Conservation (phyloP, 441 rosid genomes). For the Jatropha podagrica region DNA sequence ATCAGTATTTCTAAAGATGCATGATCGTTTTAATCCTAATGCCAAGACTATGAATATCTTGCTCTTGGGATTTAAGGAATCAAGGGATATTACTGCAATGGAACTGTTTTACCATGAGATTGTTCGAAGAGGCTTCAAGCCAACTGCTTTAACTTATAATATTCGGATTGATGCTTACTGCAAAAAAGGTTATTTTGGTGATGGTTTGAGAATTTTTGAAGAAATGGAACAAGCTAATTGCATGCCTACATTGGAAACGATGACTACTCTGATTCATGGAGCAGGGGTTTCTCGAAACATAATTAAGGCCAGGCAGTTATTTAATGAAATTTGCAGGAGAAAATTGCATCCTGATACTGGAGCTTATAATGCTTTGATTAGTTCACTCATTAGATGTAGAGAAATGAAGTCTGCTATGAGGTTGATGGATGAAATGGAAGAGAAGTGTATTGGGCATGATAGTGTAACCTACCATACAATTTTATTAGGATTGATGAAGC, state of each 20-base stretch:
- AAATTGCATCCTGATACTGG: slow-evolving; percentile 56
- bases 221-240: slow-evolving; percentile 56
- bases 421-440: slow-evolving; percentile 78
- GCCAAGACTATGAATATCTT: slow-evolving; percentile 77
- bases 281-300: slow-evolving; percentile 59
- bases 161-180: slow-evolving; percentile 79
- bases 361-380: slow-evolving; percentile 77
- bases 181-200: slow-evolving; percentile 62
- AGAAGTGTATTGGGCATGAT: slow-evolving; percentile 48
- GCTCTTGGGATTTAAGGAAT: slow-evolving; percentile 80
- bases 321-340: slow-evolving; percentile 62
- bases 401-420: slow-evolving; percentile 51
- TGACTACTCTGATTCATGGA: slow-evolving; percentile 84
- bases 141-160: slow-evolving; percentile 53
- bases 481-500: slow-evolving; percentile 66
- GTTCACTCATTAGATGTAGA: slow-evolving; percentile 45
- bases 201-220: slow-evolving; percentile 68
- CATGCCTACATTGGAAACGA: slow-evolving; percentile 48
- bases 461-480: slow-evolving; percentile 62
- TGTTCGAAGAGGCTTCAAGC: slow-evolving; percentile 66
- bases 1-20: slow-evolving; percentile 60
- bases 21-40: slow-evolving; percentile 51
- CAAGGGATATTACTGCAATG: slow-evolving; percentile 66
- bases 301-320: slow-evolving; percentile 63
- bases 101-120: slow-evolving; percentile 84